These are phyloP conservation scores for Cryphonectria naterciae DNA, from an alignment of 2,329 filamentous ascomycete species.

Conservation along the genomic window DNA sequence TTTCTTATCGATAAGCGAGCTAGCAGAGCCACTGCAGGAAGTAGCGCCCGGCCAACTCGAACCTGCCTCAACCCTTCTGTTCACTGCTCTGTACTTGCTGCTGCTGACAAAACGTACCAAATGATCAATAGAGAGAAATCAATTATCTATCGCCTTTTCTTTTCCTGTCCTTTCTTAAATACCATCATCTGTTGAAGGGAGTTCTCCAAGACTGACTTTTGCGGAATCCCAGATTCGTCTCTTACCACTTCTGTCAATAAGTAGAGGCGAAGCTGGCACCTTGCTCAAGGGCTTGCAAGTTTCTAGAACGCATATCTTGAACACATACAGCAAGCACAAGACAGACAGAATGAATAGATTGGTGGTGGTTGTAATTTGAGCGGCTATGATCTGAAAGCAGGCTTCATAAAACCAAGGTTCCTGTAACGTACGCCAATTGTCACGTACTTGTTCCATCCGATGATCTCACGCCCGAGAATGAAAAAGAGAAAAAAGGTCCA, in stretches of 20 bases:
- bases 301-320: neutral
- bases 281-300: neutral
- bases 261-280: neutral
- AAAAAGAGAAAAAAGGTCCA: no score
- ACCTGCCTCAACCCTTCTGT: neutral
- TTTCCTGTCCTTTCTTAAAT: neutral
- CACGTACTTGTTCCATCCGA: neutral
- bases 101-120: neutral
- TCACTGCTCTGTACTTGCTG: neutral
- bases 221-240: no score
- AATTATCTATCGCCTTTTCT: neutral
- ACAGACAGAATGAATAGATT: neutral
- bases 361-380: neutral
- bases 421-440: neutral
- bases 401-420: neutral
- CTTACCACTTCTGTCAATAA: neutral
- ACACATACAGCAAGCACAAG: neutral
- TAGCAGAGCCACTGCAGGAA: neutral
- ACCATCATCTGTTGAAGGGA: no score
- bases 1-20: slow-evolving; percentile 29
- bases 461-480: no score
- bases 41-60: neutral
- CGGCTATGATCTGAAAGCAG: neutral
- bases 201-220: no score
- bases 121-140: neutral